Percentiles rank a stretch among this genome's conserved stretches.
Evolutionary conservation across 768 basidiomycete species (phyloP).

Genomic region (Tubosaeta sp.): DNA sequence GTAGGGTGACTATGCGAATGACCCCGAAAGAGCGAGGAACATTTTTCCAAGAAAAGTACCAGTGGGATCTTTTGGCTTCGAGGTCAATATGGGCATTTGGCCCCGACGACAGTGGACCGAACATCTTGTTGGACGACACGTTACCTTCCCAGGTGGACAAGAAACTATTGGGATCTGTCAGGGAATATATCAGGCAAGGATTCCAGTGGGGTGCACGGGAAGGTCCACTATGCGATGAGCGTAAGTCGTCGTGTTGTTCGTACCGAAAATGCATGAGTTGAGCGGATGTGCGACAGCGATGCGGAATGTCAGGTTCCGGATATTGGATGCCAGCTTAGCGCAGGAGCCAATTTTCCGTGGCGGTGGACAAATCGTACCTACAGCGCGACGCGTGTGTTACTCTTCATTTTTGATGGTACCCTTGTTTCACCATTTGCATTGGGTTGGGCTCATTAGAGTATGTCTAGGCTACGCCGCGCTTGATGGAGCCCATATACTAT

Average conservation of each 20-base stretch:
- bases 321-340: constrained; percentile 88
- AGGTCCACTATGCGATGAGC: constrained; percentile 97
- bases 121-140: constrained; percentile 93
- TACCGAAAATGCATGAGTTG: background rate
- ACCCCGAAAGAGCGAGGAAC: constrained; percentile 90
- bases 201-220: constrained; percentile 99
- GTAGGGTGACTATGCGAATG: constrained; percentile 93
- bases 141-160: constrained; percentile 96
- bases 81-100: constrained; percentile 99
- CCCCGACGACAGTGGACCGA: constrained; percentile 92
- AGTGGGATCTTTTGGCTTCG: constrained; percentile 96
- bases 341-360: constrained; percentile 97
- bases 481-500: constrained; percentile 98
- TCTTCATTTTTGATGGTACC: constrained; percentile 95
- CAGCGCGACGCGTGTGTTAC: constrained; percentile 97
- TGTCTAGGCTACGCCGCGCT: constrained; percentile 81
- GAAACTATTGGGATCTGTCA: constrained; percentile 82
- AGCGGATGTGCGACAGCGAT: constrained; percentile 57
- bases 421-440: constrained; percentile 7
- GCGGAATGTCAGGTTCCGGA: constrained; percentile 96
- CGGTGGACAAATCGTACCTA: constrained; percentile 97
- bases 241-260: constrained; percentile 49
- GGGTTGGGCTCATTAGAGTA: background rate
- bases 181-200: constrained; percentile 95
- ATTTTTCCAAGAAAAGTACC: constrained; percentile 95